Evolutionary conservation across 2,329 filamentous ascomycete species (phyloP).

Genomic region (Bretziella fagacearum): DNA sequence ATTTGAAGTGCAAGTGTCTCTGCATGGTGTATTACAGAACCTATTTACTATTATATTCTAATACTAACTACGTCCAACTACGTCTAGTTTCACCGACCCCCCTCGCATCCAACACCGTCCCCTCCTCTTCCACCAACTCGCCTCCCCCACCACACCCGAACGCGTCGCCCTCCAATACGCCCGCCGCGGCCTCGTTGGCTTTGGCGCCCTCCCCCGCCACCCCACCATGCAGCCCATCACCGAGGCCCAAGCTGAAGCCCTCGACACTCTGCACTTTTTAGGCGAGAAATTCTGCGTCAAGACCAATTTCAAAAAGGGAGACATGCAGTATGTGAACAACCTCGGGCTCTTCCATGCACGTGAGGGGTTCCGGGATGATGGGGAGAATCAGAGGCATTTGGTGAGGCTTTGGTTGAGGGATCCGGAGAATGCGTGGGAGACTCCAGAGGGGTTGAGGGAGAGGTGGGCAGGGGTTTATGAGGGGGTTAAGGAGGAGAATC

Average conservation of each 20-base stretch:
- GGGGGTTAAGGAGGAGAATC: constrained; percentile 31
- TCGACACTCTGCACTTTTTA: constrained; percentile 33
- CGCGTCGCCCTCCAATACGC: constrained; percentile 41
- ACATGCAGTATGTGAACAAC: constrained; percentile 40
- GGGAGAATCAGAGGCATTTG: constrained; percentile 31
- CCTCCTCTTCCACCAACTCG: constrained; percentile 14
- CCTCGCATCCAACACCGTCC: constrained; percentile 8
- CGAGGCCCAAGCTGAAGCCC: constrained; percentile 34
- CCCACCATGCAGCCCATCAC: constrained; percentile 38
- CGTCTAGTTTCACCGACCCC: constrained; percentile 6
- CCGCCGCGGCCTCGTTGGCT: constrained; percentile 15
- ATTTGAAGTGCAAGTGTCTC: constrained; percentile 14
- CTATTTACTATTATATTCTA: not conserved
- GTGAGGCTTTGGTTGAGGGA: constrained; percentile 35
- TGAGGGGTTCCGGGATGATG: constrained; percentile 30
- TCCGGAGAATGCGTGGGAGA: constrained; percentile 32
- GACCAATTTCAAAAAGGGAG: constrained; percentile 32
- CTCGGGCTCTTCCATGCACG: constrained; percentile 36
- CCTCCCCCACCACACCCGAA: constrained; percentile 25
- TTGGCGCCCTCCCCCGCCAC: constrained; percentile 27
- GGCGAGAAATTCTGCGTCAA: constrained; percentile 30
- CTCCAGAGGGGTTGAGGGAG: constrained; percentile 26
- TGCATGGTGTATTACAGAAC: not conserved
- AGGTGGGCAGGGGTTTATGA: constrained; percentile 38
- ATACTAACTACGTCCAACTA: not conserved